Conservation (phyloP, 805 yeast genomes). For the Yarrowia sp. region DNA sequence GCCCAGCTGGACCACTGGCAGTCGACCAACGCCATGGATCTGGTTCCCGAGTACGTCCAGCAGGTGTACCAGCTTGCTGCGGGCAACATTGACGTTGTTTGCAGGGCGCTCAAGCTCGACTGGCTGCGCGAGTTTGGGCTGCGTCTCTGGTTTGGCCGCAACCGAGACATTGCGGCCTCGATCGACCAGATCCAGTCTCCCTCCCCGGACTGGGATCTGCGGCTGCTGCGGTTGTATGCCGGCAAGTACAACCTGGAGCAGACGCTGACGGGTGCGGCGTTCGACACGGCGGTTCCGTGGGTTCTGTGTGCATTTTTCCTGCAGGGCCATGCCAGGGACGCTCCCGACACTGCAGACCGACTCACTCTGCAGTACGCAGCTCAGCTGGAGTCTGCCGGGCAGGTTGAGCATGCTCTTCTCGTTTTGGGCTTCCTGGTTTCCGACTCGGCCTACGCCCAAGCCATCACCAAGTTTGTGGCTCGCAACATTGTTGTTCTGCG, state of each 20-base stretch:
- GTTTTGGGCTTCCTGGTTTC: conserved; percentile 18
- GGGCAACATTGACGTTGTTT: conserved; percentile 29
- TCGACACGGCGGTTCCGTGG: conserved; percentile 27
- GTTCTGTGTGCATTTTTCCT: conserved; percentile 33
- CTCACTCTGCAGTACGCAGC: background rate
- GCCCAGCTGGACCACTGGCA: conserved; percentile 23
- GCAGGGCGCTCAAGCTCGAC: conserved; percentile 47
- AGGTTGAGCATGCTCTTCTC: background rate
- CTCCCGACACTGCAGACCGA: background rate
- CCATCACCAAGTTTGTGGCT: background rate
- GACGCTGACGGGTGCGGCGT: conserved; percentile 28
- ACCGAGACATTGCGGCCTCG: background rate
- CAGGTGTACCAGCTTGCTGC: conserved; percentile 25
- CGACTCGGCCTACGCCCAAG: background rate
- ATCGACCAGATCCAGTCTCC: background rate
- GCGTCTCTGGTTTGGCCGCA: conserved; percentile 57
- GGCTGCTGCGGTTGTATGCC: conserved; percentile 29
- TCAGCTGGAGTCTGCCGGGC: conserved; percentile 11
- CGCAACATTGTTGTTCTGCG: background rate
- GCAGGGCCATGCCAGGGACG: background rate
- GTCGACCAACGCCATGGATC: background rate
- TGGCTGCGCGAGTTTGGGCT: conserved; percentile 67
- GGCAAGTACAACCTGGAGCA: conserved; percentile 28
- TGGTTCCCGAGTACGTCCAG: conserved; percentile 33
- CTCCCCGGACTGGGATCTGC: conserved; percentile 16